Evolutionary conservation across 345 rosid genomes (phyloP).

Genomic region (Rhodomyrtus tomentosa): DNA sequence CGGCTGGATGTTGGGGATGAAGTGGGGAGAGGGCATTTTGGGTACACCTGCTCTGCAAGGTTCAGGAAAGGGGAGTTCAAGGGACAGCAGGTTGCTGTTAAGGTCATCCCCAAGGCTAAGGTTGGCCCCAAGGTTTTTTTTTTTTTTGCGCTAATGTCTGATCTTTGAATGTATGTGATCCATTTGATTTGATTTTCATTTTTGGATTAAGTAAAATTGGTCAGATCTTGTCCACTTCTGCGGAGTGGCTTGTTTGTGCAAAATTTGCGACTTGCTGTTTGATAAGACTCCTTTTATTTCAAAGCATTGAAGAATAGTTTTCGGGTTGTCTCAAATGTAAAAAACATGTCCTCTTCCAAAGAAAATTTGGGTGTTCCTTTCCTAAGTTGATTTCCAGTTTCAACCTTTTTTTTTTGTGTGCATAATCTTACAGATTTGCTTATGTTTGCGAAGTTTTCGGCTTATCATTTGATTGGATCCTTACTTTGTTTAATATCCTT

Average conservation of each 20-base stretch:
- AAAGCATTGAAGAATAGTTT: not conserved
- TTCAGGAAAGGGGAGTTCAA: conserved; percentile 84
- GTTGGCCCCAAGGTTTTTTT: conserved; percentile 13
- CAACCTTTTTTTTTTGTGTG: not conserved
- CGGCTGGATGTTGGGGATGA: conserved; percentile 69
- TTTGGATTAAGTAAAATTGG: not conserved
- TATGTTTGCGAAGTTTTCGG: not conserved
- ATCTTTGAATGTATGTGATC: not conserved
- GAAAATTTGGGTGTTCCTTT: not conserved
- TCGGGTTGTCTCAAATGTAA: not conserved
- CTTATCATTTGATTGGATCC: not conserved
- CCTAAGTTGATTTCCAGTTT: not conserved
- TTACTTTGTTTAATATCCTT: not conserved
- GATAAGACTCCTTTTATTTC: not conserved
- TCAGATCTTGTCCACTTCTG: not conserved
- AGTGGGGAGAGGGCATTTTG: conserved; percentile 97
- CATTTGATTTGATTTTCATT: not conserved
- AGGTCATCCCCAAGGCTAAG: conserved; percentile 91
- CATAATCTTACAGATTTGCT: not conserved
- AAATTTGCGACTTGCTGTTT: not conserved
- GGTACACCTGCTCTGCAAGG: conserved; percentile 87
- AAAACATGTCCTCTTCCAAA: not conserved
- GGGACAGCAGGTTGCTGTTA: conserved; percentile 85
- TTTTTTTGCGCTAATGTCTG: not conserved
- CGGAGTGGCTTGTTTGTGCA: not conserved